phyloP scores from a whole-genome alignment of 345 rosid species.

The Crucihimalaya himalaica region DNA sequence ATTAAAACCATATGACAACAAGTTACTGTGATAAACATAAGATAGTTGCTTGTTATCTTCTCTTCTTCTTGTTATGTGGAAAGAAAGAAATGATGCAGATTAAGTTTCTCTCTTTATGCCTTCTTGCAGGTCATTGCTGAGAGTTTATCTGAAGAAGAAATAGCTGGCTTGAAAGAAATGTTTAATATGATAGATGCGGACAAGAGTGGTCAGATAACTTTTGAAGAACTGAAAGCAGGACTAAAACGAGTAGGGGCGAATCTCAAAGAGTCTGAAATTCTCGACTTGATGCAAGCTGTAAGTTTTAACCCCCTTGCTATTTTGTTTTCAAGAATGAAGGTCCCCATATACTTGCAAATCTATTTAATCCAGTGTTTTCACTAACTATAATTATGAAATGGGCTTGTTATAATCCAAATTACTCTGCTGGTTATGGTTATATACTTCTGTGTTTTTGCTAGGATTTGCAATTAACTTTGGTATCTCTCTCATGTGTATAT shows the following conservation, averaged over 20 bases:
- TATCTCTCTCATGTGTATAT: conserved; percentile 23
- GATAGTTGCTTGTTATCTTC: not conserved
- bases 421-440: conserved; percentile 2
- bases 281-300: conserved; percentile 89
- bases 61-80: conserved; percentile 15
- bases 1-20: not conserved
- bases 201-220: conserved; percentile 81
- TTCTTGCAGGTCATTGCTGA: conserved; percentile 72
- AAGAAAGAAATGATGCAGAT: conserved; percentile 4
- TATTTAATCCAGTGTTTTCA: not conserved
- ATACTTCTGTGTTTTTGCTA: conserved; percentile 2
- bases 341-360: not conserved
- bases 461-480: not conserved
- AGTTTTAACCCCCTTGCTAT: conserved; percentile 37
- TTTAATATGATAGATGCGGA: conserved; percentile 89
- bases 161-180: conserved; percentile 89
- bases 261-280: conserved; percentile 84
- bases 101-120: conserved; percentile 9
- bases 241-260: conserved; percentile 77
- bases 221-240: conserved; percentile 85
- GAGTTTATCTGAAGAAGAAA: conserved; percentile 86
- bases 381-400: not conserved
- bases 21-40: not conserved
- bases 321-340: not conserved
- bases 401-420: not conserved